Evolutionary conservation across 768 basidiomycete genomes (phyloP).

Genomic region (Suillus subluteus): DNA sequence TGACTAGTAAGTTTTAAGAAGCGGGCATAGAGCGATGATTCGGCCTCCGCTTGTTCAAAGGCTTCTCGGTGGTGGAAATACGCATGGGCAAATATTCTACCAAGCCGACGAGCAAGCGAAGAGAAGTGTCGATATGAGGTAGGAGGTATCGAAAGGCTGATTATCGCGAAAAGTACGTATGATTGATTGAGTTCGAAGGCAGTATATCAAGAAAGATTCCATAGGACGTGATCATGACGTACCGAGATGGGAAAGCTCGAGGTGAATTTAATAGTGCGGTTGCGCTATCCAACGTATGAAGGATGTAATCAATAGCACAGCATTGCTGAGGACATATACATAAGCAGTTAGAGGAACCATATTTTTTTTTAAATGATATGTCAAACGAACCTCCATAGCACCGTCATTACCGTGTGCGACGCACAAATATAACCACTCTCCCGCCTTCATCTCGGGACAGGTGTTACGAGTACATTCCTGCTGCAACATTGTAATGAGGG

Average conservation of each 20-base stretch:
- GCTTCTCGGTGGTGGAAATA: conserved; percentile 94
- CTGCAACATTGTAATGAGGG: conserved; percentile 82
- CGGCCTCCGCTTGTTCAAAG: conserved; percentile 89
- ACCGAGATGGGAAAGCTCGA: conserved; percentile 92
- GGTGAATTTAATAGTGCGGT: conserved; percentile 91
- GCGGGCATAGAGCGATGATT: conserved; percentile 87
- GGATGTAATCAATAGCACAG: conserved; percentile 95
- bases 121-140: conserved; percentile 88
- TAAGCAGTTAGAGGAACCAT: background rate
- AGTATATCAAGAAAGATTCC: conserved; percentile 18
- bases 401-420: conserved; percentile 92
- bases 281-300: conserved; percentile 91
- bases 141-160: conserved; percentile 77
- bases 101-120: conserved; percentile 87
- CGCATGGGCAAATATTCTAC: conserved; percentile 94
- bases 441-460: conserved; percentile 99
- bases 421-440: conserved; percentile 96
- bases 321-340: conserved; percentile 64
- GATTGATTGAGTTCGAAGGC: conserved; percentile 12
- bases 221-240: conserved; percentile 25
- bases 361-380: conserved; percentile 4
- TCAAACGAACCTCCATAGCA: conserved; percentile 71
- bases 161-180: background rate
- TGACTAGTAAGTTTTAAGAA: conserved; percentile 82
- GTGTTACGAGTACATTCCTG: conserved; percentile 83